Evolutionary conservation across 495 filamentous ascomycete genomes (phyloP), one percentile per base, ranked within the genome.

Genomic region (Podospora conica): DNA sequence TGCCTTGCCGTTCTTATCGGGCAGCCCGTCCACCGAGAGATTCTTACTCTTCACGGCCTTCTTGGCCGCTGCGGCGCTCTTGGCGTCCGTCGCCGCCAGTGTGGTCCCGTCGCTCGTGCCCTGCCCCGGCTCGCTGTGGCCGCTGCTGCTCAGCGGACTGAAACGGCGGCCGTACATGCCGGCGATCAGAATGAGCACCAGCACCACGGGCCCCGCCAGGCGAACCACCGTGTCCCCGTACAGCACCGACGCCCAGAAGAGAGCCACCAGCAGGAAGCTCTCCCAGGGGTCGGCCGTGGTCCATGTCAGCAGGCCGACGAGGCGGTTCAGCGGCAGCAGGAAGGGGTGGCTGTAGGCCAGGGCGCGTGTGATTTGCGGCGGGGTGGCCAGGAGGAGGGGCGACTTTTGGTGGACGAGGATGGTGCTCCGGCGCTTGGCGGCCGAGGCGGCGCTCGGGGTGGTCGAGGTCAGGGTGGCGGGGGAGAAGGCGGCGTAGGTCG

Each of bases 381-480:
- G 95, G 31, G 95, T 99, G 12, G 94, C 91, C 59, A 96, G 88
- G 31, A 99, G 83, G 24, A 99, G 79, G 21, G 96, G 95, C 4
- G 91, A 96, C 78, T 98, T 99, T 74, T 95, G 93, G 76, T 98
- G 93, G 1, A 99, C 93, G 62, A 98, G 86, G 69, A 98, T 91
- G 65, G 91, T 95, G 53, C 91, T 94, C 58, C 92, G 87, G 64
- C 92, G 86, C 70, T 89, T 88, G 48, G 88, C 88, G 23, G 87
- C 87, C 60, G 89, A 81, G 24, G 89, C 85, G 15, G 85, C 84
- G 61, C 71, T 75, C 56, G 73, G 67, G 55, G 74, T 33, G 28
- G 75, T 70, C 58, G 73, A 87, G 83, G 88, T 87, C 59, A 90
- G 83, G 56, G 90, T 91, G 22, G 86, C 83, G 29, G 95, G 93